Base-by-base conservation (phyloP, 768 basidiomycete species). In the Lactifluus volemus region DNA sequence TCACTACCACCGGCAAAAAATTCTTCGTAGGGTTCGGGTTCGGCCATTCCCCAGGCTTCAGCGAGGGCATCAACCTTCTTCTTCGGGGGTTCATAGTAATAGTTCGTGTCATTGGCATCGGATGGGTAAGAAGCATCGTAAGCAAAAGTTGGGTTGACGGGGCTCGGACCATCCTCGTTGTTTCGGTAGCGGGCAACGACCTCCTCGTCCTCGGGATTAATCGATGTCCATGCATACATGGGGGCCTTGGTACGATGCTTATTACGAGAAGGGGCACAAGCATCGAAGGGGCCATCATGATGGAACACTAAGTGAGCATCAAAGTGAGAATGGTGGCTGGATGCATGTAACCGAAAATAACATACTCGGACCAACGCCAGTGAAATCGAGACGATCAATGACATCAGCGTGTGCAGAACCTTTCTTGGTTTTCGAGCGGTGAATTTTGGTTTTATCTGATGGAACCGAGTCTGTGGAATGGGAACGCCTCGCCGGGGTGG, bases 31-130 rank as follows among this genome's bases (percentile, higher is more conserved):
- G 92, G 92, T 69, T 94, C 92, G 5, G 92, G 92, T 68, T 93
- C 92, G 67, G 92, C 89, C 53, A 90, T 91, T 41, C 92, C 92
- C 92, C 92, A 93, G 1, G 92, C 92, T 73, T 93, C 92, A 49
- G 91, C 91, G 60, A 94, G 85, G 41, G 88, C 89, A 67, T 93
- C 89, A 38, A 89, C 85, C 69, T 89, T 89, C 74, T 89, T 90
- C 83, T 91, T 91, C 38, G 85, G 83, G 9, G 81, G 80, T 61
- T 82, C 79, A 56, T 72, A 70, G 68, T 76, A 77, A 47, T 70
- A 67, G 21, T 50, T 58, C 49, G 64, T 2, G 41, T 59, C 59
- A 38, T 56, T 59, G 47, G 52, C 5, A 32, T 61, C 60, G 38
- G 83, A 69, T 3, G 85, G 79, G 70, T 88, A 87, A 32, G 85